These are phyloP conservation scores for Xylaria nigripes DNA, from an alignment of 495 filamentous ascomycete genomes.

Conservation along the genomic window DNA sequence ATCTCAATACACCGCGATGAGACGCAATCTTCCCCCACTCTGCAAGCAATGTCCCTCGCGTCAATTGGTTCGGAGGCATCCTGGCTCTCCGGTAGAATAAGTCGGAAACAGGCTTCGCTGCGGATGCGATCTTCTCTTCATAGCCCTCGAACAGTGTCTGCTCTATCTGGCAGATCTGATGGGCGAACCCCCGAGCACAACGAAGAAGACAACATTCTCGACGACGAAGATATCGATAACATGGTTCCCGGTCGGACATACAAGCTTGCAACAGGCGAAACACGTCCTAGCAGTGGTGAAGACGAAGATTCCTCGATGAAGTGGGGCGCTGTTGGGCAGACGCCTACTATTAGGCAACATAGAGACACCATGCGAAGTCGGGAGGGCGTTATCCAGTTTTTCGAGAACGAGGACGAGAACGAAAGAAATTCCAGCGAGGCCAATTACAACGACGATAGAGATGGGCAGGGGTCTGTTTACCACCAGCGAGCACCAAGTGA, in stretches of 20 bases:
- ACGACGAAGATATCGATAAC: slow-evolving; percentile 57
- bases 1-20: slow-evolving; percentile 38
- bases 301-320: slow-evolving; percentile 20
- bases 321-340: slow-evolving; percentile 37
- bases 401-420: slow-evolving; percentile 30
- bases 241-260: slow-evolving; percentile 41
- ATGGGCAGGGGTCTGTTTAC: slow-evolving; percentile 38
- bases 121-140: slow-evolving; percentile 27
- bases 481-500: slow-evolving; percentile 55
- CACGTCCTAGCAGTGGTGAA: slow-evolving; percentile 40
- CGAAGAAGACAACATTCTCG: slow-evolving; percentile 52
- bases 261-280: slow-evolving; percentile 39
- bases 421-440: slow-evolving; percentile 23
- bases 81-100: slow-evolving; percentile 68
- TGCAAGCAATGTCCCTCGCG: slow-evolving; percentile 57
- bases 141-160: slow-evolving; percentile 24
- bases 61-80: slow-evolving; percentile 88
- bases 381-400: slow-evolving; percentile 56
- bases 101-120: slow-evolving; percentile 35
- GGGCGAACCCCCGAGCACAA: slow-evolving; percentile 32
- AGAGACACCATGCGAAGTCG: slow-evolving; percentile 38
- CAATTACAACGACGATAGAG: slow-evolving; percentile 27
- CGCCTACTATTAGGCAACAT: slow-evolving; percentile 33
- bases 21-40: slow-evolving; percentile 35
- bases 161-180: slow-evolving; percentile 34